Conservation (phyloP, 2,329 filamentous ascomycete genomes). For the Pestalotiopsis fici region DNA sequence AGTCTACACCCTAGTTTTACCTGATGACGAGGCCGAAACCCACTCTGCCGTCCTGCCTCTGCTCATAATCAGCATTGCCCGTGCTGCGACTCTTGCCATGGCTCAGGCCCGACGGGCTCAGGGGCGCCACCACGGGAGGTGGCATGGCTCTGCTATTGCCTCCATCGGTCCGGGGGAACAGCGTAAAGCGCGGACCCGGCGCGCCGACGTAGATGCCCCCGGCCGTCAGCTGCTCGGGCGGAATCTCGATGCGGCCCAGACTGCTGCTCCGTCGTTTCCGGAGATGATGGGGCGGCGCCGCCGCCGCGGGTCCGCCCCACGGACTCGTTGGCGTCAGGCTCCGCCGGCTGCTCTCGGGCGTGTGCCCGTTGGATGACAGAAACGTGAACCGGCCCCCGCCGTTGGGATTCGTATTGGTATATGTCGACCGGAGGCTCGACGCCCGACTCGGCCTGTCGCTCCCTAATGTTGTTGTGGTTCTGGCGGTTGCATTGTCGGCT, state of each 20-base stretch:
- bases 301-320: background rate
- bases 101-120: background rate
- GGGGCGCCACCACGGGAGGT: background rate
- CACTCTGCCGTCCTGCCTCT: background rate
- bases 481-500: background rate
- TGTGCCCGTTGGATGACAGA: background rate
- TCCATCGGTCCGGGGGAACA: background rate
- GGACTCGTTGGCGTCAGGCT: background rate
- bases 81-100: conserved; percentile 3
- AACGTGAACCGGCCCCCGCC: conserved; percentile 3
- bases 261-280: background rate
- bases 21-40: background rate
- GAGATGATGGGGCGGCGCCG: background rate
- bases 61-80: background rate
- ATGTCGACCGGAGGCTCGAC: background rate
- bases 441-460: background rate
- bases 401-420: background rate
- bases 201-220: background rate
- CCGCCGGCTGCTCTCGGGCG: background rate
- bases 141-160: background rate
- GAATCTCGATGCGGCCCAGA: background rate
- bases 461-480: background rate
- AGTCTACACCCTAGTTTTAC: background rate
- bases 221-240: background rate
- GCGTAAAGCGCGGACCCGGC: background rate